phyloP scores from a whole-genome alignment of 2,329 filamentous ascomycete genomes.

The Helminthosporium solani region DNA sequence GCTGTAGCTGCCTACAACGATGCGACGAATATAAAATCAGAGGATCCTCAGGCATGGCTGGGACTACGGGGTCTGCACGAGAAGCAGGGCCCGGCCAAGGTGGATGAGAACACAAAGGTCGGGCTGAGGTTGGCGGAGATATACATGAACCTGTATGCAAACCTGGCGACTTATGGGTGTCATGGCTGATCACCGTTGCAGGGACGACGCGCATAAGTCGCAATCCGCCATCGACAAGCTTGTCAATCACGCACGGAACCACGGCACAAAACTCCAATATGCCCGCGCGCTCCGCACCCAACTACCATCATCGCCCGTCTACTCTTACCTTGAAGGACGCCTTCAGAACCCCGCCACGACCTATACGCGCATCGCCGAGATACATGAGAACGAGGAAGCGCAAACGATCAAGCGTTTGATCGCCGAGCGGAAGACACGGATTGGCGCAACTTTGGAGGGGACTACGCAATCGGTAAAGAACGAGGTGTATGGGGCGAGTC shows the following conservation, averaged over 20 bases:
- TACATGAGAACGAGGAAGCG: conserved; percentile 82
- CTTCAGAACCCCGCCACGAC: conserved; percentile 77
- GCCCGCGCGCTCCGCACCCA: conserved; percentile 73
- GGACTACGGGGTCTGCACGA: conserved; percentile 85
- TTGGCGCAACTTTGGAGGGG: conserved; percentile 79
- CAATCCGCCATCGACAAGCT: conserved; percentile 76
- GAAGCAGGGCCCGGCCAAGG: conserved; percentile 66
- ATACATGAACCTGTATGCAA: conserved; percentile 54
- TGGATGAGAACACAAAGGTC: conserved; percentile 73
- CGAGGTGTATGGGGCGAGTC: conserved; percentile 75
- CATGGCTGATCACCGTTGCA: conserved; percentile 28
- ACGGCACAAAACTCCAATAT: conserved; percentile 73
- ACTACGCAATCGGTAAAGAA: conserved; percentile 85
- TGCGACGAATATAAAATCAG: conserved; percentile 69
- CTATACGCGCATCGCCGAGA: conserved; percentile 78
- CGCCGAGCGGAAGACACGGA: conserved; percentile 79
- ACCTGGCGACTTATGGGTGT: too few relatives aligned
- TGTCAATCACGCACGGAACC: conserved; percentile 67
- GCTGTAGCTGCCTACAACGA: conserved; percentile 74
- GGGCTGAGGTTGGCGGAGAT: conserved; percentile 73
- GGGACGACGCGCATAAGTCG: conserved; percentile 60
- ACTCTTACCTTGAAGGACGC: conserved; percentile 78
- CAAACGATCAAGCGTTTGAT: conserved; percentile 88
- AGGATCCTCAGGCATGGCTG: conserved; percentile 86
- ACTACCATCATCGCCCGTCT: conserved; percentile 78